phyloP scores from a whole-genome alignment of 257 asterid genomes.

The Gentiana dahurica region DNA sequence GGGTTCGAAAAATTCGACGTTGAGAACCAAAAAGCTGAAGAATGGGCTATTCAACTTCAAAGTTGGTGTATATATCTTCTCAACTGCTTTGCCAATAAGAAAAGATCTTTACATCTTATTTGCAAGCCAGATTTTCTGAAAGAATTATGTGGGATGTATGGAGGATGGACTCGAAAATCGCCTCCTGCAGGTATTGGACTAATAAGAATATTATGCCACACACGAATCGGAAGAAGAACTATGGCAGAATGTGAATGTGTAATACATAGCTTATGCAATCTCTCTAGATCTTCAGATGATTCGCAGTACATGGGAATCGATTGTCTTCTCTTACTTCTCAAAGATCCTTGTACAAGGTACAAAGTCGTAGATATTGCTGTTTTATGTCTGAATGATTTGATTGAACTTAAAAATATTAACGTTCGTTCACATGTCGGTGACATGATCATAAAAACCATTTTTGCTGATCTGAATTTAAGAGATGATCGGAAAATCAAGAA shows the following conservation, averaged over 20 bases:
- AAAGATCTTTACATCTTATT: conserved; percentile 41
- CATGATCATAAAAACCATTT: conserved; percentile 37
- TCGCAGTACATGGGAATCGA: conserved; percentile 87
- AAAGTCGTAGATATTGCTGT: conserved; percentile 22
- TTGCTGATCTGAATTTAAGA: conserved; percentile 20
- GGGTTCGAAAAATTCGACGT: conserved; percentile 53
- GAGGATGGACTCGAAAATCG: conserved; percentile 47
- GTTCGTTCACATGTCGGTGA: conserved; percentile 47
- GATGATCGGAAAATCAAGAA: conserved; percentile 22
- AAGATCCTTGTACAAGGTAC: conserved; percentile 47
- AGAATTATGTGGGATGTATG: conserved; percentile 63
- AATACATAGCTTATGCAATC: conserved; percentile 45
- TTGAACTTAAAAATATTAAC: conserved; percentile 50
- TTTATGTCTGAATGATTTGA: conserved; percentile 39
- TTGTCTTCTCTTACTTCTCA: conserved; percentile 60
- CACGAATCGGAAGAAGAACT: conserved; percentile 42
- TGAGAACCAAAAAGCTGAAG: conserved; percentile 72
- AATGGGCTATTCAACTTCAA: conserved; percentile 81
- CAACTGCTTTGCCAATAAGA: conserved; percentile 62
- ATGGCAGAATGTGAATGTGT: conserved; percentile 37
- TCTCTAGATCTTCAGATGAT: conserved; percentile 69
- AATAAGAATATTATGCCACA: conserved; percentile 53
- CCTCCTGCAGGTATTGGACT: conserved; percentile 69
- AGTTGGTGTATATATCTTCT: conserved; percentile 78
- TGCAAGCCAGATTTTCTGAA: conserved; percentile 39